Conservation (phyloP, 768 basidiomycete species). For the Tubosaeta sp. region DNA sequence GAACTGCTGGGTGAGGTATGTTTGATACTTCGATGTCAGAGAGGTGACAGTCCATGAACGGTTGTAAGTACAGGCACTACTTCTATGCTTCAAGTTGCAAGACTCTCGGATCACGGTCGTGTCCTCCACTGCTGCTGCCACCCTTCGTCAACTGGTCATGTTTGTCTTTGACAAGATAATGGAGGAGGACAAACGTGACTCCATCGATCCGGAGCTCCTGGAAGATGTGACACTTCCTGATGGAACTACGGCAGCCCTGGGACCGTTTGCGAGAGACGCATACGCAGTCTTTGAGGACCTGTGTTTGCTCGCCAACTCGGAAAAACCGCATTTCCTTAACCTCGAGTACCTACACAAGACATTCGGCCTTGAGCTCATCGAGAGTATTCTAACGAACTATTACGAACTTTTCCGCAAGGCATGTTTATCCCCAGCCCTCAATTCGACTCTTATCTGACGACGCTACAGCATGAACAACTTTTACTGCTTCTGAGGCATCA, state of each 20-base stretch:
- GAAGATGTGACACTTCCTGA: conserved; percentile 59
- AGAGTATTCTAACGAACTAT: conserved; percentile 93
- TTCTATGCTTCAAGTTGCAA: conserved; percentile 94
- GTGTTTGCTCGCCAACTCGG: conserved; percentile 80
- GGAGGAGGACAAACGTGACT: conserved; percentile 58
- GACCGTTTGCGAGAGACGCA: conserved; percentile 77
- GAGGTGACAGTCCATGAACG: not conserved
- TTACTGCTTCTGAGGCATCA: conserved; percentile 85
- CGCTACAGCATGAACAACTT: conserved; percentile 68
- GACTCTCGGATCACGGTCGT: conserved; percentile 96
- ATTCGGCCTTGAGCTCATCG: conserved; percentile 94
- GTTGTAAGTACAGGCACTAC: conserved; percentile 56
- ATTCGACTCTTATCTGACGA: conserved; percentile 1
- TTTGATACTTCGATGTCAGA: conserved; percentile 2
- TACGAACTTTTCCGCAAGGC: conserved; percentile 82
- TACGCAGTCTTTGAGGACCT: conserved; percentile 91
- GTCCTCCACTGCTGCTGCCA: conserved; percentile 95
- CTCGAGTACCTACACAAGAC: conserved; percentile 85
- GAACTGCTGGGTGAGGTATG: conserved; percentile 75
- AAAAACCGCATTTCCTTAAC: conserved; percentile 77
- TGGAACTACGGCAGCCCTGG: conserved; percentile 57
- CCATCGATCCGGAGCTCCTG: conserved; percentile 10
- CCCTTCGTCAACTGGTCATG: conserved; percentile 94
- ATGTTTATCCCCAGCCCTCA: conserved; percentile 2
- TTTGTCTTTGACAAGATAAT: conserved; percentile 95